These are phyloP conservation scores for Gossypium mustelinum DNA, from an alignment of 345 rosid genomes.

Conservation along the genomic window DNA sequence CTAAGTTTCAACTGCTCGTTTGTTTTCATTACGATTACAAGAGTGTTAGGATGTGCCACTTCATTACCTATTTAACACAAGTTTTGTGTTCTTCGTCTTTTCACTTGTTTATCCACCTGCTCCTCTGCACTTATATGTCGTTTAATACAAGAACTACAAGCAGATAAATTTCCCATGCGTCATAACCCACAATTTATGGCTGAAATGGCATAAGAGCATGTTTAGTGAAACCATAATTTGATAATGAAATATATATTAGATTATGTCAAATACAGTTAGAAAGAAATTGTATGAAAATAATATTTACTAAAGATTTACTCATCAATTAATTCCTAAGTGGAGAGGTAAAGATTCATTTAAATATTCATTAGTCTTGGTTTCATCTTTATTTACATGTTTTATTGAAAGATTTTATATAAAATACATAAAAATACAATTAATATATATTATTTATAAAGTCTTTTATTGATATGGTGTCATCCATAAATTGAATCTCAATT, in stretches of 20 bases:
- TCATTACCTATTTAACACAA: neutral
- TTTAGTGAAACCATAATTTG: neutral
- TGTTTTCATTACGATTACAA: neutral
- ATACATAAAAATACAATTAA: too few relatives aligned
- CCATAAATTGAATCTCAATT: too few relatives aligned
- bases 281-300: too few relatives aligned
- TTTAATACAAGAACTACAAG: neutral
- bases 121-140: neutral
- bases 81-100: neutral
- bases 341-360: too few relatives aligned
- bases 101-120: conserved; percentile 3
- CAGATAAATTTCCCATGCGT: neutral
- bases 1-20: conserved; percentile 2
- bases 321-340: too few relatives aligned
- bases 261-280: too few relatives aligned
- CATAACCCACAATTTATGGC: neutral
- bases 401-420: too few relatives aligned
- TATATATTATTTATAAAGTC: too few relatives aligned
- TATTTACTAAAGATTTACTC: too few relatives aligned
- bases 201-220: neutral
- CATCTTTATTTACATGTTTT: too few relatives aligned
- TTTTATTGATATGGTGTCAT: too few relatives aligned
- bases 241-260: neutral
- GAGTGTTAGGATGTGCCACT: neutral
- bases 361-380: too few relatives aligned